Percentiles rank a stretch among this genome's conserved stretches.
Evolutionary conservation across 345 rosid genomes (phyloP).

Genomic region (Ceriops tagal): DNA sequence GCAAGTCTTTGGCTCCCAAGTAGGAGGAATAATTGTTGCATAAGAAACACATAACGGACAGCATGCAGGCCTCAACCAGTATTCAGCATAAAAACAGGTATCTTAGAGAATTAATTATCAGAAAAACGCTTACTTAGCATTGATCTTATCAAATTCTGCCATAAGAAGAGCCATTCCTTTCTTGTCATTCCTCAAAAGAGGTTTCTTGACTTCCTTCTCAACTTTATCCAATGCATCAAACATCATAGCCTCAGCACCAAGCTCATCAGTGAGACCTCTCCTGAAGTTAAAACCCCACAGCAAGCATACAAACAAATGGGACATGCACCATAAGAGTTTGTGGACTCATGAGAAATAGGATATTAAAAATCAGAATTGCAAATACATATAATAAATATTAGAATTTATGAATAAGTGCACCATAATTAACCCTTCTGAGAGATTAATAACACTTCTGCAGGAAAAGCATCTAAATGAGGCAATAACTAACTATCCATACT

Average conservation of each 20-base stretch:
- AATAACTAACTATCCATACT: no score
- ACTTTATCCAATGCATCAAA: conserved; percentile 91
- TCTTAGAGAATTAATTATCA: not conserved
- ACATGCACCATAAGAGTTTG: not conserved
- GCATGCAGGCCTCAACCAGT: not conserved
- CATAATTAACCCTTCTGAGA: no score
- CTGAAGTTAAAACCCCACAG: conserved; percentile 26
- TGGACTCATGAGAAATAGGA: not conserved
- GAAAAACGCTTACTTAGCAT: conserved; percentile 58
- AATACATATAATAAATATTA: no score
- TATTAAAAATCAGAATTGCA: no score
- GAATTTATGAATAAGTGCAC: no score
- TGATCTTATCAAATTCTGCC: conserved; percentile 88
- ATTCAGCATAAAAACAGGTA: not conserved
- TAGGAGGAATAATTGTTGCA: no score
- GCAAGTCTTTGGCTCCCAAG: no score
- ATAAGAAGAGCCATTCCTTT: conserved; percentile 79
- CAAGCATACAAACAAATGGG: not conserved
- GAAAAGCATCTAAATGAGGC: no score
- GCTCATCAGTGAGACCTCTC: conserved; percentile 77
- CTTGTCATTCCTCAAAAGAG: conserved; percentile 90
- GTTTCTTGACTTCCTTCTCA: conserved; percentile 85
- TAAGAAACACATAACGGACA: not conserved
- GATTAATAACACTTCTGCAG: no score
- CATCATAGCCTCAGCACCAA: conserved; percentile 94